Evolutionary conservation across 1,284 basidiomycete genomes (phyloP).

Genomic region (Phellinidium pouzarii): DNA sequence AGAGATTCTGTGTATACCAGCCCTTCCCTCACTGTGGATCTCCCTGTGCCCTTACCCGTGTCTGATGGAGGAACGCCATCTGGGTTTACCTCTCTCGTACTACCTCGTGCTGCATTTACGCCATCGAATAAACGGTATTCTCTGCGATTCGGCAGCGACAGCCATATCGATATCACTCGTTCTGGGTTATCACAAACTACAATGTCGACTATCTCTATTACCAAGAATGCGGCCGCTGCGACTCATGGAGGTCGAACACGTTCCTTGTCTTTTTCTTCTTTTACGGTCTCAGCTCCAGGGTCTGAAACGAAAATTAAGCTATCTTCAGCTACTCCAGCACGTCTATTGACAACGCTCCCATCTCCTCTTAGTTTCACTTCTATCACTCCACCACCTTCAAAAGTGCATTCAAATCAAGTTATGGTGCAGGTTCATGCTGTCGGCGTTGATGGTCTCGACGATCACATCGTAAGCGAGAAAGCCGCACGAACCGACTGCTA

Average conservation of each 20-base stretch:
- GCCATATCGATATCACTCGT: conserved; percentile 62
- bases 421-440: conserved; percentile 84
- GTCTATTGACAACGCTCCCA: conserved; percentile 32
- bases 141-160: conserved; percentile 26
- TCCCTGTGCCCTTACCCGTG: conserved; percentile 27
- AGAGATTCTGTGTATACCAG: conserved; percentile 18
- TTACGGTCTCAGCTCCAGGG: conserved; percentile 19
- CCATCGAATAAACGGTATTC: conserved; percentile 27
- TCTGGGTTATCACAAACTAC: conserved; percentile 75
- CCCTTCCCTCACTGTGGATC: conserved; percentile 25
- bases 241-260: conserved; percentile 10
- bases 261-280: conserved; percentile 13
- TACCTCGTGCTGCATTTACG: conserved; percentile 53
- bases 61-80: conserved; percentile 35
- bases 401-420: conserved; percentile 59
- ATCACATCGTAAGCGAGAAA: conserved; percentile 49
- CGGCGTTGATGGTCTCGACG: conserved; percentile 69
- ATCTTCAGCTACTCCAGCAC: conserved; percentile 34
- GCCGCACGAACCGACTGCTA: conserved; percentile 31
- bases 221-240: conserved; percentile 18
- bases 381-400: conserved; percentile 67
- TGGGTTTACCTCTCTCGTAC: conserved; percentile 63
- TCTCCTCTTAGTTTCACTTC: conserved; percentile 49
- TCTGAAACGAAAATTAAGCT: conserved; percentile 14
- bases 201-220: conserved; percentile 78